phyloP scores from a whole-genome alignment of 176 grass and related monocot species.

The barley (Hordeum vulgare) region DNA sequence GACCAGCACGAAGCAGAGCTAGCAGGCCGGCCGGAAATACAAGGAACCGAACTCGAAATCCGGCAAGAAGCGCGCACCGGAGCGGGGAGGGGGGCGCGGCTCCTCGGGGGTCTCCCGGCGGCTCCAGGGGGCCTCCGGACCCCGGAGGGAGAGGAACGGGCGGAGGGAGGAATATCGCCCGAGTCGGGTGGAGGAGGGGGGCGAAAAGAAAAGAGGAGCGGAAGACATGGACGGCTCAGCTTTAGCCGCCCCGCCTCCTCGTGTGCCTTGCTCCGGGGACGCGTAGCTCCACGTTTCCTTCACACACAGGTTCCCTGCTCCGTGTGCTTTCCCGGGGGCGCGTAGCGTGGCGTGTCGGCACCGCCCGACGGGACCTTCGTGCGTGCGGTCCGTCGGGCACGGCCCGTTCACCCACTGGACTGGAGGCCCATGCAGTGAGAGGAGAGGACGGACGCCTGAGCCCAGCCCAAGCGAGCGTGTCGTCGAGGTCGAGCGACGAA shows the following conservation, averaged over 20 bases:
- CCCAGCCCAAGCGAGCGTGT: not conserved
- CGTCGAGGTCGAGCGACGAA: not conserved
- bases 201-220: conserved; percentile 9
- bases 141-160: not conserved
- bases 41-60: not conserved
- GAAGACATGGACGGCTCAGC: conserved; percentile 26
- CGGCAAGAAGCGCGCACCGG: conserved; percentile 8
- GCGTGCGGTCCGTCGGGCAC: no score
- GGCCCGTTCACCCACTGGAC: not conserved
- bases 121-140: not conserved
- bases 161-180: conserved; percentile 8
- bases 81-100: not conserved
- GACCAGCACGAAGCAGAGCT: not conserved
- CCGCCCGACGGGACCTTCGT: not conserved
- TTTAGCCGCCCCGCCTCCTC: not conserved
- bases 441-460: no score
- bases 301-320: not conserved
- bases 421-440: not conserved
- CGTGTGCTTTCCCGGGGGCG: not conserved
- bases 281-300: not conserved
- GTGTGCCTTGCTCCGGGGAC: not conserved
- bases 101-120: not conserved
- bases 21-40: not conserved
- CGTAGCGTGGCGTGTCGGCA: not conserved
- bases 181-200: conserved; percentile 14